Conservation (phyloP, 2,329 filamentous ascomycete species). For the Teratosphaeriaceae sp. region DNA sequence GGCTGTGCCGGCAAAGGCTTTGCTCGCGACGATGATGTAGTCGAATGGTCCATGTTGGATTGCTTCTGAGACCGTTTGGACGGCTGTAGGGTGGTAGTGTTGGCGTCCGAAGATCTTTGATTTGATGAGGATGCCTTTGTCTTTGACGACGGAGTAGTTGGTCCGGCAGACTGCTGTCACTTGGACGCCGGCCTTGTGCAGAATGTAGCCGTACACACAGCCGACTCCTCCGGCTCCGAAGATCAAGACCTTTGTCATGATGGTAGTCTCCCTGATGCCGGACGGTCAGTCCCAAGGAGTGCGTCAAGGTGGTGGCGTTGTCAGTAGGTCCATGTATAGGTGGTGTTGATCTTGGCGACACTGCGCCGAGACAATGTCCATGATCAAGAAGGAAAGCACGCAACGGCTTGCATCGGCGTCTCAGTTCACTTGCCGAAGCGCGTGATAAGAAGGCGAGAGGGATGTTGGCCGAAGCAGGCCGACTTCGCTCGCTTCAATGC, state of each 20-base stretch:
- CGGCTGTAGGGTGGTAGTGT: constrained; percentile 28
- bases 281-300: too few species aligned
- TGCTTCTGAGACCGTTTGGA: constrained; percentile 30
- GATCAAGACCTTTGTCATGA: constrained; percentile 25
- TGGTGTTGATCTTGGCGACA: too few species aligned
- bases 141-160: constrained; percentile 35
- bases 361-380: too few species aligned
- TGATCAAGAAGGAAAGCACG: too few species aligned
- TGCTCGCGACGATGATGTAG: constrained; percentile 42
- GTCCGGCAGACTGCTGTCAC: constrained; percentile 39
- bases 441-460: too few species aligned
- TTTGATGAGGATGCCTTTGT: constrained; percentile 35
- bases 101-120: constrained; percentile 34
- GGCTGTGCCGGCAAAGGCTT: constrained; percentile 37
- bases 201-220: constrained; percentile 35
- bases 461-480: too few species aligned
- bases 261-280: too few species aligned
- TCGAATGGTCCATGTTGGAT: constrained; percentile 34
- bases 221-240: constrained; percentile 39
- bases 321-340: too few species aligned
- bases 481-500: too few species aligned
- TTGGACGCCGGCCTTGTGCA: constrained; percentile 29
- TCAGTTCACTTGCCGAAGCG: too few species aligned
- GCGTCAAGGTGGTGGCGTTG: too few species aligned
- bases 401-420: too few species aligned